Evolutionary conservation across 1,284 basidiomycete genomes (phyloP).

Genomic region (Microbotryum saponariae): DNA sequence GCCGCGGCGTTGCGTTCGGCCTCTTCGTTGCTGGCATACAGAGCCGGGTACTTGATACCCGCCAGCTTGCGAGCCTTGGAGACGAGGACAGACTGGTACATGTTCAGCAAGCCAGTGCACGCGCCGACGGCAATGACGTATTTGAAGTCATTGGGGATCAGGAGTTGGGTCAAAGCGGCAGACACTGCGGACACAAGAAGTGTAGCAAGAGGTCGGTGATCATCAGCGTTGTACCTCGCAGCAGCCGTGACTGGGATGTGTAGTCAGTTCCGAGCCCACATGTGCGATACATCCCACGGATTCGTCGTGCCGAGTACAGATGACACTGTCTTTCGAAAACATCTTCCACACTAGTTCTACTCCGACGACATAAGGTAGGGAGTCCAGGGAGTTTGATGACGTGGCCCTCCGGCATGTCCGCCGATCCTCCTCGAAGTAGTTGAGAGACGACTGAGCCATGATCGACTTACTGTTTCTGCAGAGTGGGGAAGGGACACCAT

Average conservation of each 20-base stretch:
- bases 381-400: background rate
- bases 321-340: too few species aligned
- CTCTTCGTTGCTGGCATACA: constrained; percentile 15
- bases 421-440: too few species aligned
- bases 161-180: background rate
- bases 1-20: constrained; percentile 14
- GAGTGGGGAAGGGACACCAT: background rate
- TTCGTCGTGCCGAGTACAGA: too few species aligned
- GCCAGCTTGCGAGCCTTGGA: constrained; percentile 17
- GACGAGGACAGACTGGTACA: constrained; percentile 10
- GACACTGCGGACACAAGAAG: constrained; percentile 1
- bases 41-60: constrained; percentile 17
- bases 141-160: constrained; percentile 12
- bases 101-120: constrained; percentile 8
- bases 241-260: too few species aligned
- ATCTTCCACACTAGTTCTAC: too few species aligned
- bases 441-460: too few species aligned
- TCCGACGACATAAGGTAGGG: background rate
- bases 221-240: too few species aligned
- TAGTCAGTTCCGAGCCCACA: too few species aligned
- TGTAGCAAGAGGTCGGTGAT: background rate
- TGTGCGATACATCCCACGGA: too few species aligned
- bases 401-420: too few species aligned
- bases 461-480: too few species aligned
- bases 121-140: constrained; percentile 16